Conservation (phyloP, 495 filamentous ascomycete genomes). For the Ramalina intermedia region DNA sequence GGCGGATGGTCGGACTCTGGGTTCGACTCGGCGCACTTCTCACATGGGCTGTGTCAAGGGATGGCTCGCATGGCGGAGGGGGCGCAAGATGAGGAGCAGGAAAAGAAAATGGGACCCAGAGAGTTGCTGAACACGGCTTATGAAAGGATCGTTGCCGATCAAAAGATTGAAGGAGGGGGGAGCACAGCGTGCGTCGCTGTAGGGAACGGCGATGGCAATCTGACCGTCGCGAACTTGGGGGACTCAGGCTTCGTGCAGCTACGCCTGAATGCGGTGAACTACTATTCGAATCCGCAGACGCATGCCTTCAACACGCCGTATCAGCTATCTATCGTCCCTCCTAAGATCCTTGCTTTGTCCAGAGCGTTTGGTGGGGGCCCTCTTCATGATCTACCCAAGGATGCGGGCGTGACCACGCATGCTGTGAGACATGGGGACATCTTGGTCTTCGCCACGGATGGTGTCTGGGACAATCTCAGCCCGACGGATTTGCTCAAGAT, state of each 20-base stretch:
- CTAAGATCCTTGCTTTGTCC: conserved; percentile 58
- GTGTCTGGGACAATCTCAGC: conserved; percentile 94
- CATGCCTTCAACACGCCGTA: conserved; percentile 97
- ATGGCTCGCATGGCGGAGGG: conserved; percentile 61
- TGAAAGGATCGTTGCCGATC: conserved; percentile 59
- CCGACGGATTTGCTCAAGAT: conserved; percentile 73
- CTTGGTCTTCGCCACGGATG: conserved; percentile 81
- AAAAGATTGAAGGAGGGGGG: conserved; percentile 62
- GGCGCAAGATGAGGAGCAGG: conserved; percentile 24
- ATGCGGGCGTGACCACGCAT: conserved; percentile 67
- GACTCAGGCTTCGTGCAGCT: conserved; percentile 91
- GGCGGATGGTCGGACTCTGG: conserved; percentile 86
- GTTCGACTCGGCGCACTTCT: conserved; percentile 88
- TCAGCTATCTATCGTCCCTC: conserved; percentile 80
- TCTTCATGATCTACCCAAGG: conserved; percentile 65
- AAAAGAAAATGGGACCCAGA: conserved; percentile 42
- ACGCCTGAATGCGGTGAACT: conserved; percentile 66
- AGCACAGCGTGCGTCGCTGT: conserved; percentile 81
- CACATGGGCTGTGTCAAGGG: conserved; percentile 82
- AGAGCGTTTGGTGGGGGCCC: conserved; percentile 68
- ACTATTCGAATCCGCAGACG: conserved; percentile 72
- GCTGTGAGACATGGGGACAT: conserved; percentile 78
- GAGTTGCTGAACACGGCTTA: conserved; percentile 73
- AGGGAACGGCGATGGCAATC: conserved; percentile 47
- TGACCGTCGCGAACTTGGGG: conserved; percentile 89